Evolutionary conservation across 257 asterid genomes (phyloP).

Genomic region (Plectranthus barbatus): DNA sequence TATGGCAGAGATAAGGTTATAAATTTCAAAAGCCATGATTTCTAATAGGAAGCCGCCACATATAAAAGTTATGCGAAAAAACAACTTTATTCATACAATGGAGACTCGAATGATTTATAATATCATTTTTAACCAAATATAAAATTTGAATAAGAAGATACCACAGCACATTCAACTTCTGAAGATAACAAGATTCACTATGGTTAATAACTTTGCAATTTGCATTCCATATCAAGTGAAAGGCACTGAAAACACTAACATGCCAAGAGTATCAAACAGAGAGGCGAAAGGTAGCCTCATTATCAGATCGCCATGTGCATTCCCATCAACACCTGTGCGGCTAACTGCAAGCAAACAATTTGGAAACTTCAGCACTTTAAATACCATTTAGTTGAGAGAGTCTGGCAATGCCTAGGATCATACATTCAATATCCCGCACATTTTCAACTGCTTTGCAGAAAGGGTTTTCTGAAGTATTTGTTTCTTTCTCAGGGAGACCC

Average conservation of each 20-base stretch:
- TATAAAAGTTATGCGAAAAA: not conserved
- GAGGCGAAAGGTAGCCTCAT: conserved; percentile 86
- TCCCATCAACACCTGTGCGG: conserved; percentile 61
- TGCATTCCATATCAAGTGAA: not conserved
- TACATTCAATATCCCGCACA: conserved; percentile 84
- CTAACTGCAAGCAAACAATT: conserved; percentile 59
- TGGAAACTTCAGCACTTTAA: conserved; percentile 20
- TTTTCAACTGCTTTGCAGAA: conserved; percentile 70
- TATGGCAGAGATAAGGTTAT: not conserved
- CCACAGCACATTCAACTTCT: not conserved
- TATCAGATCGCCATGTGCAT: conserved; percentile 45
- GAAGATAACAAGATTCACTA: not conserved
- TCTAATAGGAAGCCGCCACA: not conserved
- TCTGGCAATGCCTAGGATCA: conserved; percentile 17
- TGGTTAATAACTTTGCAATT: conserved; percentile 9
- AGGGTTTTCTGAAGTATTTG: conserved; percentile 57
- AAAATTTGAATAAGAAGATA: too few species aligned
- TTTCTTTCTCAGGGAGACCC: conserved; percentile 38
- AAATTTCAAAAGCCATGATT: conserved; percentile 8
- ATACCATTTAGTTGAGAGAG: conserved; percentile 13
- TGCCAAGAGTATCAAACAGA: conserved; percentile 81
- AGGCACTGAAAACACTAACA: conserved; percentile 42
- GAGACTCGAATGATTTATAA: not conserved
- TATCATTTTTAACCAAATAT: not conserved
- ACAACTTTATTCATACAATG: not conserved